Percentiles rank a stretch among this genome's conserved stretches.
These are phyloP conservation scores for Plenodomus biglobosus DNA, from an alignment of 2,329 filamentous ascomycete genomes.

Conservation along the genomic window DNA sequence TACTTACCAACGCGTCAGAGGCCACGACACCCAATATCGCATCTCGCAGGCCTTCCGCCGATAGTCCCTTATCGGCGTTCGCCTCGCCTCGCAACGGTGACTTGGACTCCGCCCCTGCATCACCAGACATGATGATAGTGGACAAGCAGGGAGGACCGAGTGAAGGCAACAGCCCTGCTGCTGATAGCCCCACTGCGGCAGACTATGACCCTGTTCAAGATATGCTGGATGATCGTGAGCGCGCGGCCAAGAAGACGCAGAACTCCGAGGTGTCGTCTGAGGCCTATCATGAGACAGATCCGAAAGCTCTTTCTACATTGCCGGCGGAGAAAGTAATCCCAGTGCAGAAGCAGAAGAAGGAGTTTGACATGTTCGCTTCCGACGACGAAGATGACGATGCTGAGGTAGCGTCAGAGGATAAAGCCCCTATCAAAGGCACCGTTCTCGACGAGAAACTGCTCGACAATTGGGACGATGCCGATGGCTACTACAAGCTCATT, in stretches of 20 bases:
- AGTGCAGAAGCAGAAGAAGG: constrained; percentile 50
- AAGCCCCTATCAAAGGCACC: constrained; percentile 27
- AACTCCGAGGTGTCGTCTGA: constrained; percentile 46
- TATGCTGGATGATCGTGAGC: constrained; percentile 79
- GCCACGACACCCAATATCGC: constrained; percentile 58
- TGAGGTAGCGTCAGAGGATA: constrained; percentile 61
- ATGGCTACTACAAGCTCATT: constrained; percentile 96
- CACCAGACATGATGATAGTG: constrained; percentile 45
- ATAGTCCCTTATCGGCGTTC: constrained; percentile 40
- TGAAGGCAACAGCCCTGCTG: constrained; percentile 35
- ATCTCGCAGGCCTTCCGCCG: constrained; percentile 35
- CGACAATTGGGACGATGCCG: constrained; percentile 89
- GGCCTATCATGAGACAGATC: constrained; percentile 61
- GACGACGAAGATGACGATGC: constrained; percentile 73
- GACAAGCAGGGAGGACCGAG: constrained; percentile 46
- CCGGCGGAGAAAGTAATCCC: constrained; percentile 41
- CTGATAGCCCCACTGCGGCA: constrained; percentile 81
- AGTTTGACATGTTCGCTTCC: constrained; percentile 65
- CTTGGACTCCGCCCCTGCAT: constrained; percentile 42
- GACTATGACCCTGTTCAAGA: constrained; percentile 89
- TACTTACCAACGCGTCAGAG: constrained; percentile 62
- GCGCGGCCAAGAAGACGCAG: constrained; percentile 62
- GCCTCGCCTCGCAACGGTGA: constrained; percentile 44
- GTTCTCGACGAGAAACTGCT: constrained; percentile 71
- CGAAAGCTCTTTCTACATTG: constrained; percentile 56